A percentile compares a stretch with the other conserved stretches of the same genome.
phyloP scores from a whole-genome alignment of 1,139 yeast genomes.

The Yamadazyma sp. region DNA sequence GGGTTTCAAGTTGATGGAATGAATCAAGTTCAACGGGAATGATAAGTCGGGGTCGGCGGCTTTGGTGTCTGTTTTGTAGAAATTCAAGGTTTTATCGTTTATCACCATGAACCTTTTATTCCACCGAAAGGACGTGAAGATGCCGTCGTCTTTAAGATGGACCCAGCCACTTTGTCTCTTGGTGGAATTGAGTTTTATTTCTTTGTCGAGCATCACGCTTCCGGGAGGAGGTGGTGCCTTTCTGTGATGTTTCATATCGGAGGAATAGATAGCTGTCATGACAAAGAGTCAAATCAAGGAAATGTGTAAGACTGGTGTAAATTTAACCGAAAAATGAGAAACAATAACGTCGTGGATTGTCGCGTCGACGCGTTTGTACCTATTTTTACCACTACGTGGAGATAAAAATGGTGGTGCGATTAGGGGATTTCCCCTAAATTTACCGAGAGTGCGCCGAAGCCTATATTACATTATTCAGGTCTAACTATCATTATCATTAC shows the following conservation, averaged over 20 bases:
- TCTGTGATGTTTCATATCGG: constrained; percentile 46
- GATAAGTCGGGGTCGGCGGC: constrained; percentile 33
- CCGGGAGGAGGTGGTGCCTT: constrained; percentile 49
- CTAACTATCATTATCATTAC: constrained; percentile 9
- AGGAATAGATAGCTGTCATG: constrained; percentile 50
- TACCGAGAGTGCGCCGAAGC: neutral
- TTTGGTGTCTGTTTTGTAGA: constrained; percentile 63
- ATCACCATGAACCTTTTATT: constrained; percentile 81
- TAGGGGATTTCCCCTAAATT: neutral
- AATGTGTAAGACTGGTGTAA: neutral
- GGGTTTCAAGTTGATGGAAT: constrained; percentile 40
- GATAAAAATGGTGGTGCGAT: neutral
- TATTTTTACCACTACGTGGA: neutral
- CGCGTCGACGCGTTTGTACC: constrained; percentile 1
- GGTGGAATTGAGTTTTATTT: constrained; percentile 26
- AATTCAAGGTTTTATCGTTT: constrained; percentile 70
- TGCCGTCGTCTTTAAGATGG: constrained; percentile 86
- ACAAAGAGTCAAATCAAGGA: constrained; percentile 1
- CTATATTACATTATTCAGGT: constrained; percentile 1
- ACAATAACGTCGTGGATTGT: neutral
- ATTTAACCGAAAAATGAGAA: constrained; percentile 1
- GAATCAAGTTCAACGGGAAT: constrained; percentile 41
- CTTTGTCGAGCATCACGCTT: constrained; percentile 10
- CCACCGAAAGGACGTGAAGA: constrained; percentile 82
- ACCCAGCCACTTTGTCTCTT: constrained; percentile 73